Evolutionary conservation across 306 rosid species (phyloP), one percentile per base, ranked within the genome.

Genomic region (Senna tora): DNA sequence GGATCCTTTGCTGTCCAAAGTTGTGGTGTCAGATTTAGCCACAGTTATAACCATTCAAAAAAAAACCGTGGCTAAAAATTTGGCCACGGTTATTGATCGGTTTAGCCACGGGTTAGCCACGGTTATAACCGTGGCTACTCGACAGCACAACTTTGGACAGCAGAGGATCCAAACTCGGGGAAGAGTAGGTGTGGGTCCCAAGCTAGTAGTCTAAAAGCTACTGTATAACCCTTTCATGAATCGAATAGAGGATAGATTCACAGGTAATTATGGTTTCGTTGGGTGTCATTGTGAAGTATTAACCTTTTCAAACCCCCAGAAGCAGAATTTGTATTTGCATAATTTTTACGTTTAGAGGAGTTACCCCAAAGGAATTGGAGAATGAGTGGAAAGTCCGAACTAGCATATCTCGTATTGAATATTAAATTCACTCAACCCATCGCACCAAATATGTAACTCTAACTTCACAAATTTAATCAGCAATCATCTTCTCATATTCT

Each of bases 391-490:
- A 54, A 69, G 8, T 34, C 28, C 63, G 36, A 45, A 22, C 50
- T 54, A 43, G 34, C 55, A 67, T 32, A 67, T 32, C 30, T 59
- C 64, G 62, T 17, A 62, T 30, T 42, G 45, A 33, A 45, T 16
- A 54, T 45, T 61, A 42, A 34, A 61, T 45, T 46, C 36, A 16
- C 39, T 39, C 36, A 74, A 63, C 33, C 17, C n/a, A 54, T 68
- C 41, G 47, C n/a, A n/a, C 22, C 46, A 32, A 54, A 55, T 64
- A 69, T 45, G 71, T 32, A 61, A 39, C 73, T 67, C 77, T 30
- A 52, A 71, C 53, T 47, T 36, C 63, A 82, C 77, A 77, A 64
- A 55, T 81, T 81, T 55, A 25, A 73, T 49, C 58, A 67, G 73
- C 56, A 69, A 74, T 53, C 66, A 69, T 61, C 67, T 52, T 71